Percentiles rank a stretch among this genome's conserved stretches.
These are phyloP conservation scores for Blastomyces silverae DNA, from an alignment of 2,329 filamentous ascomycete species.

Conservation along the genomic window DNA sequence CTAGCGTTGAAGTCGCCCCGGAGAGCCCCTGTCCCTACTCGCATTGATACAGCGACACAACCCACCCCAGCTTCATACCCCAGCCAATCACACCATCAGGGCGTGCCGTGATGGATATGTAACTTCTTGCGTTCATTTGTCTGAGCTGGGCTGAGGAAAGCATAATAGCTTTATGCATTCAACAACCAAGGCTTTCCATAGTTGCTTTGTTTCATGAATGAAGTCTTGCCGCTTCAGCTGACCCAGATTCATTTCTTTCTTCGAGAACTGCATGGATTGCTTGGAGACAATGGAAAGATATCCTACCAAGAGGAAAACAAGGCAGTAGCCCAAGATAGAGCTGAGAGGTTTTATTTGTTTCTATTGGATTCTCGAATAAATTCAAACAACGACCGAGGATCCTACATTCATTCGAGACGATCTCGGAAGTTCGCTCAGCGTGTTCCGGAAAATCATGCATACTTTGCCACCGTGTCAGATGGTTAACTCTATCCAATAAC, in stretches of 20 bases:
- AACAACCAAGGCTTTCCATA: neutral
- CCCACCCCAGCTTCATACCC: neutral
- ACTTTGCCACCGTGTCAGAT: neutral
- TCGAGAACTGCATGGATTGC: neutral
- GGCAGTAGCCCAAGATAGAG: neutral
- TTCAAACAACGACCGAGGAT: neutral
- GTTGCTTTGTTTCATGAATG: neutral
- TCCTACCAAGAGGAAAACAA: neutral
- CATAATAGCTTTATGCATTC: neutral
- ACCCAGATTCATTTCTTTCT: neutral
- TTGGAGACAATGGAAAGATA: neutral
- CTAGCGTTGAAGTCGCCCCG: neutral
- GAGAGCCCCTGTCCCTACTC: neutral
- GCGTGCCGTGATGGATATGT: neutral
- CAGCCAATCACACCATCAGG: neutral
- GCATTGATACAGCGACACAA: neutral
- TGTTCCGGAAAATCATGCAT: neutral
- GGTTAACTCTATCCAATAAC: too few relatives aligned
- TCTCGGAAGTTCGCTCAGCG: neutral
- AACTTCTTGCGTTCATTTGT: neutral
- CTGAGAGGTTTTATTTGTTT: neutral
- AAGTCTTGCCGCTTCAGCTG: neutral
- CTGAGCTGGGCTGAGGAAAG: neutral
- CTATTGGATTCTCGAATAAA: neutral
- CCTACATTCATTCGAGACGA: neutral